Conservation (phyloP, 176 grass and related monocot species). For the Avena insularis region DNA sequence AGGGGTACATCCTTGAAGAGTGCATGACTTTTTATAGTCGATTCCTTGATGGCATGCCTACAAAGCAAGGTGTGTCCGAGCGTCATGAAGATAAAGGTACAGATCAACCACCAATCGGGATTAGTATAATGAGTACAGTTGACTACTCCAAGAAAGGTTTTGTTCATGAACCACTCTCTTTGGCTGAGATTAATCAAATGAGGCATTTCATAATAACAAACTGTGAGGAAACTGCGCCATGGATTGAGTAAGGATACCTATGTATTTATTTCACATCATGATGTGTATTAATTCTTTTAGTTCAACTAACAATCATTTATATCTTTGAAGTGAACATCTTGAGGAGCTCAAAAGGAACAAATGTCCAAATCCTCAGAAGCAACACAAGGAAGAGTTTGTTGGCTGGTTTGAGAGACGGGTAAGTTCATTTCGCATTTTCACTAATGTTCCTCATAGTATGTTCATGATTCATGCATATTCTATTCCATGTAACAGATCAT, state of each 20-base stretch:
- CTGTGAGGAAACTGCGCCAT: not conserved
- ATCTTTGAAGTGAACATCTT: not conserved
- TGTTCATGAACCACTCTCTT: not conserved
- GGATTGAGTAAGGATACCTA: not conserved
- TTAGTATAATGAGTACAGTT: too few relatives aligned
- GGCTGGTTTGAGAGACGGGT: not conserved
- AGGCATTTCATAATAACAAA: not conserved
- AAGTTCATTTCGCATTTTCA: not conserved
- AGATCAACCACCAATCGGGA: not conserved
- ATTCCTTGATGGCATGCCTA: not conserved
- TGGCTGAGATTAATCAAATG: not conserved
- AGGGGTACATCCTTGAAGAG: not conserved
- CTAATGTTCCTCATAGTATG: not conserved
- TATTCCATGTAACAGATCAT: not conserved
- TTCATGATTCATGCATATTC: not conserved
- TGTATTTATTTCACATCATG: not conserved
- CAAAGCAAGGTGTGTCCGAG: not conserved
- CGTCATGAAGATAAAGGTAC: not conserved
- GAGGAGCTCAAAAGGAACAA: not conserved
- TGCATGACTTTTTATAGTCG: slow-evolving; percentile 10
- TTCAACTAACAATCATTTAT: not conserved
- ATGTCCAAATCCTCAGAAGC: not conserved
- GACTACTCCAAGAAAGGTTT: too few relatives aligned
- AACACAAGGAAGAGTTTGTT: slow-evolving; percentile 2
- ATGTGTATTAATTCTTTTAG: not conserved